A percentile compares a stretch with the other conserved stretches of the same genome.
Evolutionary conservation across 1,139 yeast genomes (phyloP).

Genomic region (Zygosaccharomyces pseudobailii): DNA sequence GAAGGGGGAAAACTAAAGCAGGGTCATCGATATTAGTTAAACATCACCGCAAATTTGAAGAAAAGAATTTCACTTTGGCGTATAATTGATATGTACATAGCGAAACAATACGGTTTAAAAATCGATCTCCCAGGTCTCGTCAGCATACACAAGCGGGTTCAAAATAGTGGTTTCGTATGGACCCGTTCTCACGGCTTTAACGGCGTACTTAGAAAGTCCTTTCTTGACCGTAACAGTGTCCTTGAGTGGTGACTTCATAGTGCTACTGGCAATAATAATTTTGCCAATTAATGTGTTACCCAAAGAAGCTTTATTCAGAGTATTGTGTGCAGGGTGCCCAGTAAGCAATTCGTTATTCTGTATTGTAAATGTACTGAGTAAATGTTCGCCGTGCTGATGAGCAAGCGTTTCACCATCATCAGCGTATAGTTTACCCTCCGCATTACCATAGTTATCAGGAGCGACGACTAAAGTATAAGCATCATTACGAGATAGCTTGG

Average conservation of each 20-base stretch:
- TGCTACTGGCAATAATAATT: conserved; percentile 49
- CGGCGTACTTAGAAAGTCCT: conserved; percentile 37
- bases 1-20: too few species aligned
- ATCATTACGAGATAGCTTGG: conserved; percentile 70
- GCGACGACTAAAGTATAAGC: conserved; percentile 79
- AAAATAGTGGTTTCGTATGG: conserved; percentile 37
- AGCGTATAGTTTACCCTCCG: conserved; percentile 63
- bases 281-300: conserved; percentile 47
- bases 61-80: neutral
- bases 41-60: too few species aligned
- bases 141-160: conserved; percentile 50
- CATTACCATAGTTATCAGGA: conserved; percentile 45
- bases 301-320: conserved; percentile 22
- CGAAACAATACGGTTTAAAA: conserved; percentile 11
- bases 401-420: conserved; percentile 81
- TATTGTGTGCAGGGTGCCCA: conserved; percentile 18
- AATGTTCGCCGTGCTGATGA: conserved; percentile 47
- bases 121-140: conserved; percentile 46
- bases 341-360: conserved; percentile 29
- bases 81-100: neutral
- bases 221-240: conserved; percentile 36
- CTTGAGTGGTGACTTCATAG: conserved; percentile 11
- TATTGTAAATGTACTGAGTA: conserved; percentile 40
- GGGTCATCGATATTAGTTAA: too few species aligned
- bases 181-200: conserved; percentile 24